phyloP scores from a whole-genome alignment of 306 rosid genomes.

The Macrotyloma uniflorum region DNA sequence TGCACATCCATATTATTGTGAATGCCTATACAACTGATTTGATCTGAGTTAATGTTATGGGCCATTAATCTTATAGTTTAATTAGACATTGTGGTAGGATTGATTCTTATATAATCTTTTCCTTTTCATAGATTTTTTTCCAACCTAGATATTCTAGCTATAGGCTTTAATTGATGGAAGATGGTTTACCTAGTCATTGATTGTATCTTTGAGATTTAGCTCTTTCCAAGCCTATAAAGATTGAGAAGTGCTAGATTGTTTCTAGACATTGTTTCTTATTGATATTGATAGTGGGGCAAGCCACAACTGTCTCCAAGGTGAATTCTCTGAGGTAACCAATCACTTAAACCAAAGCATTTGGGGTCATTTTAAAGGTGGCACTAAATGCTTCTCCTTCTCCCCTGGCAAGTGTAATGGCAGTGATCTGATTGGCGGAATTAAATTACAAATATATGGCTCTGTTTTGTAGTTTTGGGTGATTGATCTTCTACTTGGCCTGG shows the following conservation, averaged over 20 bases:
- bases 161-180: not conserved
- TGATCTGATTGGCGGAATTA: not conserved
- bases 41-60: not conserved
- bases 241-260: too few relatives aligned
- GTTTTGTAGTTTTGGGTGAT: too few relatives aligned
- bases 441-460: too few relatives aligned
- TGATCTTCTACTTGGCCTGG: not conserved
- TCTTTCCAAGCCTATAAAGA: not conserved
- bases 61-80: not conserved
- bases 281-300: not conserved
- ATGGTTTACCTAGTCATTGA: not conserved
- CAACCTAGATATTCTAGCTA: not conserved
- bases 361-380: not conserved
- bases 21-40: not conserved
- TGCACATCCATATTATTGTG: slow-evolving; percentile 11
- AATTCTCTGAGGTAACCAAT: not conserved
- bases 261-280: not conserved
- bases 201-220: not conserved
- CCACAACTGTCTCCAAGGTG: not conserved
- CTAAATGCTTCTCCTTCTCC: not conserved
- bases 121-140: not conserved
- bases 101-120: not conserved
- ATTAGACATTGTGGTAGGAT: not conserved
- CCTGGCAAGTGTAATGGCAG: not conserved
- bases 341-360: not conserved